A percentile compares a stretch with the other conserved stretches of the same genome.
These are phyloP conservation scores for Xylaria curta DNA, from an alignment of 495 filamentous ascomycete genomes.

Conservation along the genomic window DNA sequence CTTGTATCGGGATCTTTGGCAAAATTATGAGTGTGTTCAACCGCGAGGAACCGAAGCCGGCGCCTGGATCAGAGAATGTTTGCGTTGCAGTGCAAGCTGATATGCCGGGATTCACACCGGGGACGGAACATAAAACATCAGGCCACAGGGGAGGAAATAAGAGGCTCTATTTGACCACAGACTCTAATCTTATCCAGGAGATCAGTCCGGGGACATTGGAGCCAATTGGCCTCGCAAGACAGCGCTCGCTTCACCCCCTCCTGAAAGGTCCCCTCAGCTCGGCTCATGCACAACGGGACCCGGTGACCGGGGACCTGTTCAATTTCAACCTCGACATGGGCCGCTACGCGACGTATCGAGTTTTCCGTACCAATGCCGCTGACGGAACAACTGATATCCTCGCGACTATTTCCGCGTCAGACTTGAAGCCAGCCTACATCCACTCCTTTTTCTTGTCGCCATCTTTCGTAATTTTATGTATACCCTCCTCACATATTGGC, in stretches of 20 bases:
- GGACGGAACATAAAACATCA: slow-evolving; percentile 23
- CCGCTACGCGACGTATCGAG: slow-evolving; percentile 56
- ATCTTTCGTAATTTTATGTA: slow-evolving; percentile 70
- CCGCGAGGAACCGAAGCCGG: slow-evolving; percentile 26
- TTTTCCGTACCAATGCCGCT: slow-evolving; percentile 66
- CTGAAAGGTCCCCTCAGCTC: slow-evolving; percentile 67
- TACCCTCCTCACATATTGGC: slow-evolving; percentile 59
- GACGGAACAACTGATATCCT: slow-evolving; percentile 73
- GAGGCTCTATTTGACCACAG: slow-evolving; percentile 66
- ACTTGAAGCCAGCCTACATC: slow-evolving; percentile 64
- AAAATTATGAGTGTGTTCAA: slow-evolving; percentile 67
- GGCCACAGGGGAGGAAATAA: slow-evolving; percentile 44
- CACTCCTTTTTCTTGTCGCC: slow-evolving; percentile 75
- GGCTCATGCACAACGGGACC: slow-evolving; percentile 74
- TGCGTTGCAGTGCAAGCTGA: slow-evolving; percentile 67
- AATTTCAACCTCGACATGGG: slow-evolving; percentile 73
- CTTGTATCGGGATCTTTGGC: slow-evolving; percentile 69
- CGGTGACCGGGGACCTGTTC: slow-evolving; percentile 74
- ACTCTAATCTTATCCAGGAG: slow-evolving; percentile 60
- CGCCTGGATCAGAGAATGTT: slow-evolving; percentile 55
- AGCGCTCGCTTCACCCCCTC: slow-evolving; percentile 66
- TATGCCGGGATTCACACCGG: slow-evolving; percentile 54
- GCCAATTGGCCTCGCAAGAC: slow-evolving; percentile 65
- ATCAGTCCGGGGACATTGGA: slow-evolving; percentile 74
- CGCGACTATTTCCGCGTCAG: slow-evolving; percentile 62